Percentiles rank a stretch among this genome's conserved stretches.
phyloP scores from a whole-genome alignment of 495 filamentous ascomycete genomes.

The Penicillium psychrofluorescens region DNA sequence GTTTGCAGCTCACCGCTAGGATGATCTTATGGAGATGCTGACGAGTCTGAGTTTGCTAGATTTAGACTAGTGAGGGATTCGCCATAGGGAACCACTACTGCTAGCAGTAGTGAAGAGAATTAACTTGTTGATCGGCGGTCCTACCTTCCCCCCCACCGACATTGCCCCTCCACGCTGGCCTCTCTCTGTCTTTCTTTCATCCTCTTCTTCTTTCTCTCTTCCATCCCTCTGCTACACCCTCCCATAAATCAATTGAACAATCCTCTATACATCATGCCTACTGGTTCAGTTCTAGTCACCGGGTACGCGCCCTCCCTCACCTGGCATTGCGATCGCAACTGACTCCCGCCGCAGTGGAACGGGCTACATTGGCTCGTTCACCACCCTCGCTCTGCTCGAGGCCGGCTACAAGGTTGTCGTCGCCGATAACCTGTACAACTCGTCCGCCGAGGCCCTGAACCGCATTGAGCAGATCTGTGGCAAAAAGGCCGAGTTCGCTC shows the following conservation, averaged over 20 bases:
- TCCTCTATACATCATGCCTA: conserved; percentile 50
- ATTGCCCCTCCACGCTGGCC: conserved; percentile 22
- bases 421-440: conserved; percentile 93
- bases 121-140: neutral
- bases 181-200: too few relatives aligned
- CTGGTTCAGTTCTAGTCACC: conserved; percentile 82
- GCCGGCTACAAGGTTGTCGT: conserved; percentile 95
- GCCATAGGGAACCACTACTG: too few relatives aligned
- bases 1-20: conserved; percentile 1
- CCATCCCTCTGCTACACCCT: neutral
- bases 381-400: conserved; percentile 80
- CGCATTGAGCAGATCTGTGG: conserved; percentile 91
- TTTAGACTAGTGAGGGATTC: too few relatives aligned
- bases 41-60: too few relatives aligned
- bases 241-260: neutral
- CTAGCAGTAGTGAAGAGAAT: too few relatives aligned
- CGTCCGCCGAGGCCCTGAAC: conserved; percentile 77
- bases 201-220: conserved; percentile 3
- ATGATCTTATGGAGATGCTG: neutral
- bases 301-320: conserved; percentile 54
- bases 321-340: conserved; percentile 6
- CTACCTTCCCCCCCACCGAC: neutral
- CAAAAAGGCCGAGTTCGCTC: conserved; percentile 78
- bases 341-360: conserved; percentile 61
- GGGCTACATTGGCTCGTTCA: conserved; percentile 99